A percentile compares a stretch with the other conserved stretches of the same genome.
These are phyloP conservation scores for Zygotorulaspora sp. DNA, from an alignment of 805 yeast species.

Conservation along the genomic window DNA sequence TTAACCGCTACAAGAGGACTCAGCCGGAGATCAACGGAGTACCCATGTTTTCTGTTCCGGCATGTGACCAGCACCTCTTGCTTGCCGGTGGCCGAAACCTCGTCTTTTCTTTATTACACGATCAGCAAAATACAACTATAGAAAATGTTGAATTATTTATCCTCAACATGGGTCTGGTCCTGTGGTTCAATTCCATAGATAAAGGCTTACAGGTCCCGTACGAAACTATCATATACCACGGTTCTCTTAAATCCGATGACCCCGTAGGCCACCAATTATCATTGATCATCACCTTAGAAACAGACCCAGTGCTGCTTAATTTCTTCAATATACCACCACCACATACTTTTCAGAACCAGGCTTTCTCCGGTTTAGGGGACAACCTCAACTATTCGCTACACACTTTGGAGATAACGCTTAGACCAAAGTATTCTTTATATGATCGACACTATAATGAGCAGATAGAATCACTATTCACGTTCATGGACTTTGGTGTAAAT, in stretches of 20 bases:
- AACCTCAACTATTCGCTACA: slow-evolving; percentile 12
- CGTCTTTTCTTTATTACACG: slow-evolving; percentile 20
- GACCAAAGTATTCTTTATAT: slow-evolving; percentile 35
- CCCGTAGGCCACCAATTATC: slow-evolving; percentile 30
- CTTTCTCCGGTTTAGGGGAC: not conserved
- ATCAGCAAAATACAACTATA: slow-evolving; percentile 8
- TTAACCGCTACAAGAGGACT: slow-evolving; percentile 27
- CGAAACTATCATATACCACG: slow-evolving; percentile 32
- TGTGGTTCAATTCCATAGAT: slow-evolving; percentile 38
- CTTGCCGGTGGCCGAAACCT: slow-evolving; percentile 43
- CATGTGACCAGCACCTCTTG: slow-evolving; percentile 32
- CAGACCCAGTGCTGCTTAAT: slow-evolving; percentile 24
- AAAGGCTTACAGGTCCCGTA: slow-evolving; percentile 40
- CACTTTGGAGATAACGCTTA: slow-evolving; percentile 34
- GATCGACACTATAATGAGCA: slow-evolving; percentile 37
- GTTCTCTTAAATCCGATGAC: slow-evolving; percentile 15
- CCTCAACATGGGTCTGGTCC: slow-evolving; percentile 34
- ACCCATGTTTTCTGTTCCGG: slow-evolving; percentile 13
- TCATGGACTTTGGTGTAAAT: slow-evolving; percentile 38
- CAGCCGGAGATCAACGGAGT: slow-evolving; percentile 24
- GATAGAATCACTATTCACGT: slow-evolving; percentile 37
- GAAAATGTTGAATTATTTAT: slow-evolving; percentile 37
- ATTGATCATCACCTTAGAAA: slow-evolving; percentile 26
- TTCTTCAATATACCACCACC: slow-evolving; percentile 19
- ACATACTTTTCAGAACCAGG: no score